These are phyloP conservation scores for Sordariomycetes sp. DNA, from an alignment of 2,329 filamentous ascomycete species.

Conservation along the genomic window DNA sequence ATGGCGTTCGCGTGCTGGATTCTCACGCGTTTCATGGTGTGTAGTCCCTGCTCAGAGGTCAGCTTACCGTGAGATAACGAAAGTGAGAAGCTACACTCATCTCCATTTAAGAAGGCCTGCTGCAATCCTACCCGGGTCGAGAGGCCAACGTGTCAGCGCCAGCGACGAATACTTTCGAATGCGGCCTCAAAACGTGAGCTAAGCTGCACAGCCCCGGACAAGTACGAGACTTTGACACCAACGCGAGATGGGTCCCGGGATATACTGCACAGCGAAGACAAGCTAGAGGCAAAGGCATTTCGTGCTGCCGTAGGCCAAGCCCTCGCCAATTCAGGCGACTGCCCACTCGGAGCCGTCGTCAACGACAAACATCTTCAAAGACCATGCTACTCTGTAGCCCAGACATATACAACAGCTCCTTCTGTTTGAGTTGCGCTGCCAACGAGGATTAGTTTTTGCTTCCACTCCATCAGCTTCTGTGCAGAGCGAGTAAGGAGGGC, in stretches of 20 bases:
- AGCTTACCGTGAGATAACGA: too few species aligned
- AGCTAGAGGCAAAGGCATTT: neutral
- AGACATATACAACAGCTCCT: slow-evolving; percentile 32
- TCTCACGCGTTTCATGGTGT: too few species aligned
- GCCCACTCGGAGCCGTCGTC: too few species aligned
- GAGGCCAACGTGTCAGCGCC: neutral
- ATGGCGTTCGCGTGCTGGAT: too few species aligned
- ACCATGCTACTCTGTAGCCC: too few species aligned
- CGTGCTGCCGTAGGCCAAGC: too few species aligned
- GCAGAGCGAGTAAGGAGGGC: slow-evolving; percentile 48
- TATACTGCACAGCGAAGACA: slow-evolving; percentile 26
- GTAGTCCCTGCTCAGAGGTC: too few species aligned
- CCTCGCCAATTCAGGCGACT: too few species aligned
- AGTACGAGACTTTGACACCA: slow-evolving; percentile 91
- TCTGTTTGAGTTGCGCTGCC: slow-evolving; percentile 77
- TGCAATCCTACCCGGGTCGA: slow-evolving; percentile 7
- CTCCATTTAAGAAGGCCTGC: too few species aligned
- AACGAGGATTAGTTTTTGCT: slow-evolving; percentile 92
- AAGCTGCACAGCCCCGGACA: slow-evolving; percentile 47
- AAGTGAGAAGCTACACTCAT: too few species aligned
- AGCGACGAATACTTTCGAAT: neutral
- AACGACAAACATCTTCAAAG: too few species aligned
- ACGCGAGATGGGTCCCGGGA: slow-evolving; percentile 77
- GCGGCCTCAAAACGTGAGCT: neutral
- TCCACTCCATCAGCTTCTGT: slow-evolving; percentile 52